These are phyloP conservation scores for Xylaria sp. DNA, from an alignment of 2,329 filamentous ascomycete species.

Conservation along the genomic window DNA sequence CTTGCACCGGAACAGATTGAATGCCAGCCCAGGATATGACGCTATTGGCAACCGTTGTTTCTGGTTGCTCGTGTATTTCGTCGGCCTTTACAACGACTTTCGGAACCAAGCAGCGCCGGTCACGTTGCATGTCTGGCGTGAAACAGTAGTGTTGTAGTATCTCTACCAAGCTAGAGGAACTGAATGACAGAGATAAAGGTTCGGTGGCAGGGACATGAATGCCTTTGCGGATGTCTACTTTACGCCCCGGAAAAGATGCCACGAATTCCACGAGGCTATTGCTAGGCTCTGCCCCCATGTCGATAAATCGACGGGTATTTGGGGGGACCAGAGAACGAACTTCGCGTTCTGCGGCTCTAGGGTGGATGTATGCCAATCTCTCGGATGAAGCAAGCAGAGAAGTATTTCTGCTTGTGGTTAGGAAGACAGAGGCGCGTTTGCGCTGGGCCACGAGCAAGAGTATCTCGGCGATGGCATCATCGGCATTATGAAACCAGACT, in stretches of 20 bases:
- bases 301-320: neutral
- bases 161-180: neutral
- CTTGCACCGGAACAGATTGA: neutral
- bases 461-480: neutral
- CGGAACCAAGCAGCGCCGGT: neutral
- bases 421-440: neutral
- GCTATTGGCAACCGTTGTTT: neutral
- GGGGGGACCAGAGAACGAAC: conserved; percentile 1
- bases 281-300: neutral
- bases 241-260: neutral
- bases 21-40: neutral
- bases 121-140: neutral
- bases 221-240: neutral
- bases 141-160: neutral
- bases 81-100: neutral
- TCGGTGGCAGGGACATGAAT: neutral
- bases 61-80: neutral
- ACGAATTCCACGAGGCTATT: neutral
- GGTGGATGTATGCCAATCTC: neutral
- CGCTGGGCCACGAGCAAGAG: neutral
- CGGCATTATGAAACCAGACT: conserved; percentile 17
- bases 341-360: neutral
- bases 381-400: neutral
- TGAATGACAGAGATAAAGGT: neutral
- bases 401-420: neutral